phyloP scores from a whole-genome alignment of 2,329 filamentous ascomycete genomes.

The Cladophialophora exuberans region DNA sequence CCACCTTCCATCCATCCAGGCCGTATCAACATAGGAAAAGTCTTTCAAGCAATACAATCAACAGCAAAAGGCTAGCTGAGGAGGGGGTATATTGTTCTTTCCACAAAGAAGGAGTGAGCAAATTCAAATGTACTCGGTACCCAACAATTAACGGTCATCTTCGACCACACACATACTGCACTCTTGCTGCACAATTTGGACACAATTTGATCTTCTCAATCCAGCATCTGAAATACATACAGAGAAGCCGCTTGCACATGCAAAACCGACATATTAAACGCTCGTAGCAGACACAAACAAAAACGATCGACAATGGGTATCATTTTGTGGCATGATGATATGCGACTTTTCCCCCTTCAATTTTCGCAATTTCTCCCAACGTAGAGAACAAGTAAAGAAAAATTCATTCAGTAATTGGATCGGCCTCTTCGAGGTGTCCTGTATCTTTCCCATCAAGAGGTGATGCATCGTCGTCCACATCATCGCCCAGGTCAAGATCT shows the following conservation, averaged over 20 bases:
- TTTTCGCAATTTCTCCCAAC: not conserved
- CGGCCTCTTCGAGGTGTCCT: slow-evolving; percentile 4
- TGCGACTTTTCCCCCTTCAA: not conserved
- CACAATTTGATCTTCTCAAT: not conserved
- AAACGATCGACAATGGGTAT: not conserved
- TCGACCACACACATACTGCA: no score
- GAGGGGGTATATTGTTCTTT: slow-evolving; percentile 9
- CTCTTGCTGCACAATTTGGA: not conserved
- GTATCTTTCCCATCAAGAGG: slow-evolving; percentile 20
- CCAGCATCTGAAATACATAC: not conserved
- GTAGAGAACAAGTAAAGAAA: not conserved
- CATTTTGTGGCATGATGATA: slow-evolving; percentile 4
- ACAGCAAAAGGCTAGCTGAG: not conserved
- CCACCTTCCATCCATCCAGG: slow-evolving; percentile 3
- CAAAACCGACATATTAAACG: not conserved
- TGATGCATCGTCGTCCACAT: slow-evolving; percentile 38
- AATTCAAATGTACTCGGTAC: no score
- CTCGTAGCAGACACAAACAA: not conserved
- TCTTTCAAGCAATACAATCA: not conserved
- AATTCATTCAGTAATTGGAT: slow-evolving; percentile 14
- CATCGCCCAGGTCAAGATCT: slow-evolving; percentile 62
- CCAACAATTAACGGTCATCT: no score
- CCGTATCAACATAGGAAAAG: not conserved
- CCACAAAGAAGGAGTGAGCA: not conserved
- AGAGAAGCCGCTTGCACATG: not conserved